phyloP scores from a whole-genome alignment of 495 filamentous ascomycete species.

The Cenococcum geophilum region DNA sequence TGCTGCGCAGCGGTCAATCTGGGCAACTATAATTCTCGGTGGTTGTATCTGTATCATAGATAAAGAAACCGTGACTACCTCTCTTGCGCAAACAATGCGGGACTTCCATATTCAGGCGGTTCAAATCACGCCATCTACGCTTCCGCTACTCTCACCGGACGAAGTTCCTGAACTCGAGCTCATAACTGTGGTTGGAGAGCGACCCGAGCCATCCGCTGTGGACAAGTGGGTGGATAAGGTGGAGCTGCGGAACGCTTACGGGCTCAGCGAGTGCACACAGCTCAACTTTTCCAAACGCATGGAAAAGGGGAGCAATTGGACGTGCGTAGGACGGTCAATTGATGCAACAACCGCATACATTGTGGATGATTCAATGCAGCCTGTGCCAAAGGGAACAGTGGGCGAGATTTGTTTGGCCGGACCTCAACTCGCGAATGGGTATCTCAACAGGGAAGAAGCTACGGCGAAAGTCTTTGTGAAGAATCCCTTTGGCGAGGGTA shows the following conservation, averaged over 20 bases:
- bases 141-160: not conserved
- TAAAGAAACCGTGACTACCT: conserved; percentile 1
- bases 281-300: not conserved
- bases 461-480: conserved; percentile 37
- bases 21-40: conserved; percentile 17
- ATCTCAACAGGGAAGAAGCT: conserved; percentile 39
- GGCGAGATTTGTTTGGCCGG: conserved; percentile 44
- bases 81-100: not conserved
- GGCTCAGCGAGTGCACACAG: conserved; percentile 9
- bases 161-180: not conserved
- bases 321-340: not conserved
- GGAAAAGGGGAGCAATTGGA: not conserved
- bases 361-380: conserved; percentile 16
- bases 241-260: not conserved
- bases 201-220: not conserved
- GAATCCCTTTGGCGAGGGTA: conserved; percentile 32
- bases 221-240: not conserved
- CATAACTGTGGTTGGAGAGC: not conserved
- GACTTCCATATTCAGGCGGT: not conserved
- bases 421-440: conserved; percentile 38
- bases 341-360: conserved; percentile 5
- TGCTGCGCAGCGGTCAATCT: conserved; percentile 23
- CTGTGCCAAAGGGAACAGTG: conserved; percentile 20
- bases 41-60: not conserved
- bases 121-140: not conserved